Conservation (phyloP, 129 eudicot genomes). For the Escallonia rubra region DNA sequence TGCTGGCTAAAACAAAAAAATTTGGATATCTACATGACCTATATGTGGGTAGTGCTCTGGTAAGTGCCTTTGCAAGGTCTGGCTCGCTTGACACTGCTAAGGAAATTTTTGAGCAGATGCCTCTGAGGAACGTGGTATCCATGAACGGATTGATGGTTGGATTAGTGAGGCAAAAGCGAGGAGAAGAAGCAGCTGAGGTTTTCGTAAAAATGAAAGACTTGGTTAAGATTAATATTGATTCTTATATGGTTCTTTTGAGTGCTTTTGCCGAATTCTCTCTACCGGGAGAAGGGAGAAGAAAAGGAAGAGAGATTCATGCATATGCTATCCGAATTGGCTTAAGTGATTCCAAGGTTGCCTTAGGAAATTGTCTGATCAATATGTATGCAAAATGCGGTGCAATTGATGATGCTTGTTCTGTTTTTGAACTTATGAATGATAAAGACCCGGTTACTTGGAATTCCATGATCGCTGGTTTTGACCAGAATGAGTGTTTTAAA, state of each 20-base stretch:
- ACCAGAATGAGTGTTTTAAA: slow-evolving; percentile 56
- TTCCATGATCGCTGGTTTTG: slow-evolving; percentile 70
- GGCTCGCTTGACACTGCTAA: slow-evolving; percentile 49
- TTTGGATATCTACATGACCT: slow-evolving; percentile 63
- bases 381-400: slow-evolving; percentile 86
- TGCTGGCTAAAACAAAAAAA: slow-evolving; percentile 47
- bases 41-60: slow-evolving; percentile 91
- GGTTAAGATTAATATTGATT: slow-evolving; percentile 51
- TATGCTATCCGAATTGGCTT: slow-evolving; percentile 50
- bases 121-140: slow-evolving; percentile 64
- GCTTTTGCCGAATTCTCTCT: slow-evolving; percentile 52
- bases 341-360: slow-evolving; percentile 39
- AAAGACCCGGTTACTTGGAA: slow-evolving; percentile 87
- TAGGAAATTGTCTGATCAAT: slow-evolving; percentile 76
- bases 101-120: slow-evolving; percentile 61
- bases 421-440: slow-evolving; percentile 43
- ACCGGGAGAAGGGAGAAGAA: slow-evolving; percentile 47
- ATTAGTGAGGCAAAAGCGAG: slow-evolving; percentile 63
- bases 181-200: slow-evolving; percentile 65
- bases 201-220: slow-evolving; percentile 47
- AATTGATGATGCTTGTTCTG: slow-evolving; percentile 43
- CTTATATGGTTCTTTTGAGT: slow-evolving; percentile 74
- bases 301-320: slow-evolving; percentile 77
- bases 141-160: slow-evolving; percentile 90
- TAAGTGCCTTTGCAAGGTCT: slow-evolving; percentile 52